These are phyloP conservation scores for Lactarius akahatsu DNA, from an alignment of 768 basidiomycete species.

Conservation along the genomic window DNA sequence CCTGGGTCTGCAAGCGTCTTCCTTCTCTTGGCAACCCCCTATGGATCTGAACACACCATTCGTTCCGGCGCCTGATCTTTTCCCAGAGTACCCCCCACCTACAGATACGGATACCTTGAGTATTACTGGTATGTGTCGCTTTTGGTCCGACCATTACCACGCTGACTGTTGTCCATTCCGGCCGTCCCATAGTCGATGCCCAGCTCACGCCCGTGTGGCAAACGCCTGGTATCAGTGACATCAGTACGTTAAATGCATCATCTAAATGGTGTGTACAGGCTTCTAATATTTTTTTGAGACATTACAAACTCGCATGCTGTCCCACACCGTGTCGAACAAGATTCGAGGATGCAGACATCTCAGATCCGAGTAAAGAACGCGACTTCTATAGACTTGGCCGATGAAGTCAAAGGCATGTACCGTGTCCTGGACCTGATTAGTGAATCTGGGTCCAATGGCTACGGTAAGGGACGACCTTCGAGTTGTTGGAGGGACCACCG, in stretches of 20 bases:
- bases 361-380: background rate
- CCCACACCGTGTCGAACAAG: background rate
- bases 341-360: background rate
- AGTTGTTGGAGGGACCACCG: background rate
- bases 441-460: slow-evolving; percentile 50
- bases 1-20: background rate
- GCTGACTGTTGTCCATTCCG: background rate
- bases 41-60: background rate
- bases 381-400: background rate
- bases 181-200: background rate
- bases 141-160: background rate
- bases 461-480: slow-evolving; percentile 42
- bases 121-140: background rate
- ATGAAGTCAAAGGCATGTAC: slow-evolving; percentile 46
- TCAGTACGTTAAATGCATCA: background rate
- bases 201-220: background rate
- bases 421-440: slow-evolving; percentile 53
- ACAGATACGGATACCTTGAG: background rate
- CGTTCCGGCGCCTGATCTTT: background rate
- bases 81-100: background rate
- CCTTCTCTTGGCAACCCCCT: background rate
- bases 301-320: background rate
- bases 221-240: background rate
- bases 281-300: background rate
- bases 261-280: background rate